Conservation (phyloP, 2,329 filamentous ascomycete genomes). For the Beauveria varroae region DNA sequence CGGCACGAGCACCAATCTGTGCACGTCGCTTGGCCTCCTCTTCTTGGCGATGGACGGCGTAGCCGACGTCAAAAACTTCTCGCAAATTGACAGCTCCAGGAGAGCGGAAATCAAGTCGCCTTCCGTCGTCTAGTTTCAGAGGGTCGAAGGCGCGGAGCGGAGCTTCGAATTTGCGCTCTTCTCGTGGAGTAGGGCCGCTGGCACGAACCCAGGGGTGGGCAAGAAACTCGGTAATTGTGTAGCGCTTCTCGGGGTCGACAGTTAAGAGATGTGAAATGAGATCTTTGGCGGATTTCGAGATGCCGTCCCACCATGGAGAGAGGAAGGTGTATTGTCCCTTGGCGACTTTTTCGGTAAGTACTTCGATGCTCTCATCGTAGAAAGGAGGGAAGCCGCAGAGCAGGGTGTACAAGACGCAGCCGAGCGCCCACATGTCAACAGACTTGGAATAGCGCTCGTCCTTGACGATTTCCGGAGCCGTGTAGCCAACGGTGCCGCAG, state of each 20-base stretch:
- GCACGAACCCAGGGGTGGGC: constrained; percentile 88
- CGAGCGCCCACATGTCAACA: constrained; percentile 98
- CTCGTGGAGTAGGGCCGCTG: constrained; percentile 48
- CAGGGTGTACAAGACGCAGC: constrained; percentile 92
- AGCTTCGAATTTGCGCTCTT: constrained; percentile 46
- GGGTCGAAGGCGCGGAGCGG: constrained; percentile 50
- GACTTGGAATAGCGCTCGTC: constrained; percentile 98
- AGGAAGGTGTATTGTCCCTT: constrained; percentile 95
- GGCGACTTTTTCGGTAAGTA: constrained; percentile 95
- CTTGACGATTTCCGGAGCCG: constrained; percentile 96
- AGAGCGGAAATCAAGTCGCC: constrained; percentile 85
- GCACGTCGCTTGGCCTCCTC: constrained; percentile 91
- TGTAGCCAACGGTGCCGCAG: constrained; percentile 98
- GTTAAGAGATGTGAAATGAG: constrained; percentile 88
- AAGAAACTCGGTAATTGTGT: constrained; percentile 87
- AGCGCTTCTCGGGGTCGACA: constrained; percentile 91
- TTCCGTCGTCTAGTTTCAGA: constrained; percentile 51
- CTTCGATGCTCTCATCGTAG: constrained; percentile 96
- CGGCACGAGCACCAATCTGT: constrained; percentile 67
- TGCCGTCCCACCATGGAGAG: constrained; percentile 99
- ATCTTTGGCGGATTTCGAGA: constrained; percentile 90
- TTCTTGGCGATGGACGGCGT: constrained; percentile 92
- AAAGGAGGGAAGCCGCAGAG: constrained; percentile 97
- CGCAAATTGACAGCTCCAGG: constrained; percentile 91
- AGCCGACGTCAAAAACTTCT: constrained; percentile 97